These are phyloP conservation scores for Rhodotorula graminis DNA, from an alignment of 768 basidiomycete genomes.

Conservation along the genomic window DNA sequence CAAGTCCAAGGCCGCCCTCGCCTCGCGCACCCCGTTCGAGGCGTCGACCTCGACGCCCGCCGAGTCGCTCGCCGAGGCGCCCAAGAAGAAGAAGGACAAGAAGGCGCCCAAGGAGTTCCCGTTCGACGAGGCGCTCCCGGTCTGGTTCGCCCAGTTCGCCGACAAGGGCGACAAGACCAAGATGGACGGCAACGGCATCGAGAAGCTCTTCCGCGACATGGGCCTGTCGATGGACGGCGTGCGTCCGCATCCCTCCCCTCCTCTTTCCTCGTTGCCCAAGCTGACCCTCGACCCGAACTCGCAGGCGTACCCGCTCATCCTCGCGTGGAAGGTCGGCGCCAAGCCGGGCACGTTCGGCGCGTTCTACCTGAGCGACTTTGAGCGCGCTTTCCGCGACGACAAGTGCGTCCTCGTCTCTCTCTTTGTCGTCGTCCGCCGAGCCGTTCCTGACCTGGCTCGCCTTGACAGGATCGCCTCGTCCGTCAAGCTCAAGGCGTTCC, in stretches of 20 bases:
- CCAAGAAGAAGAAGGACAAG: not conserved
- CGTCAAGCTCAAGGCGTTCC: conserved; percentile 55
- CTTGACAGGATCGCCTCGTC: conserved; percentile 55
- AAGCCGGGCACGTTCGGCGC: conserved; percentile 19
- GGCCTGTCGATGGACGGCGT: conserved; percentile 55
- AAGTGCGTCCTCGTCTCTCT: conserved; percentile 4
- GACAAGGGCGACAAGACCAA: conserved; percentile 13
- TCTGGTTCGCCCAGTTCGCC: conserved; percentile 22
- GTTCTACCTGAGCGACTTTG: conserved; percentile 13
- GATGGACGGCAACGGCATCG: conserved; percentile 70
- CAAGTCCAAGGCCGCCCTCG: conserved; percentile 10
- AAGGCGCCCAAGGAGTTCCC: conserved; percentile 1
- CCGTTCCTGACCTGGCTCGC: not conserved
- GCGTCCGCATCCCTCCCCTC: not conserved
- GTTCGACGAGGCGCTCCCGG: conserved; percentile 23
- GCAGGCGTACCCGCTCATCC: conserved; percentile 26
- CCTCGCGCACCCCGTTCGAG: not conserved
- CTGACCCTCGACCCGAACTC: not conserved
- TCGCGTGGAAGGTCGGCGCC: conserved; percentile 27
- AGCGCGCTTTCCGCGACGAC: not conserved
- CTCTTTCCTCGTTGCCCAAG: not conserved
- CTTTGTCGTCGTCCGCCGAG: too few relatives aligned
- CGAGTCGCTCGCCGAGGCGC: not conserved
- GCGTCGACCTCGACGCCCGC: conserved; percentile 7
- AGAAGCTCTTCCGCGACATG: conserved; percentile 64